Evolutionary conservation across 306 rosid species (phyloP).

Genomic region (Quercus cerris): DNA sequence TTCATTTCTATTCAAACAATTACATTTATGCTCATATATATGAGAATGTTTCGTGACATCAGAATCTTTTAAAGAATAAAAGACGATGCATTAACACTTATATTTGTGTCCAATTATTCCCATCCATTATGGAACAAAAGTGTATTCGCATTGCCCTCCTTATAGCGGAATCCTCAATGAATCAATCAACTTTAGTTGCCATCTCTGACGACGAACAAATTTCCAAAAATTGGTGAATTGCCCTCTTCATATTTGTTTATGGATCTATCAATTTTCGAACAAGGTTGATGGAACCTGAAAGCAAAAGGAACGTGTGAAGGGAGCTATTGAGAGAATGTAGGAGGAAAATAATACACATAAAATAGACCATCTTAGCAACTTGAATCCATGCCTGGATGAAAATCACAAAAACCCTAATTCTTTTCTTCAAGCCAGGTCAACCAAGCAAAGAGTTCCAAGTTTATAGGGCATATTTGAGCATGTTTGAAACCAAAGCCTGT

Average conservation of each 20-base stretch:
- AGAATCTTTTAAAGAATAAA: constrained; percentile 7
- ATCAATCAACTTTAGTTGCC: neutral
- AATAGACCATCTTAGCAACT: neutral
- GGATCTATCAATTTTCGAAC: constrained; percentile 46
- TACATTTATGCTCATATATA: neutral
- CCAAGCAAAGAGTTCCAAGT: neutral
- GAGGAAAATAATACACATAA: constrained; percentile 8
- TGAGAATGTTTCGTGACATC: neutral
- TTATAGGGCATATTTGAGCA: neutral
- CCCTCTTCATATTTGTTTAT: neutral
- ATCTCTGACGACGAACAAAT: neutral
- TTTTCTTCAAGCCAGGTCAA: neutral
- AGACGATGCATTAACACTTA: neutral
- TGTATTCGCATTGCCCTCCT: neutral
- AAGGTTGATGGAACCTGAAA: constrained; percentile 70
- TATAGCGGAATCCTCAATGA: neutral
- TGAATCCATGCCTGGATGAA: neutral
- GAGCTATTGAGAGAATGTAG: constrained; percentile 3
- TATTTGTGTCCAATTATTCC: neutral
- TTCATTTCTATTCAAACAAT: neutral
- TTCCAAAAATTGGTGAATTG: neutral
- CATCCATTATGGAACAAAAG: neutral
- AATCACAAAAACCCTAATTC: neutral
- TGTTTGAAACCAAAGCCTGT: neutral
- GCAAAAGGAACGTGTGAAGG: neutral